These are phyloP conservation scores for Glycine soja DNA, from an alignment of 306 rosid genomes.

Conservation along the genomic window DNA sequence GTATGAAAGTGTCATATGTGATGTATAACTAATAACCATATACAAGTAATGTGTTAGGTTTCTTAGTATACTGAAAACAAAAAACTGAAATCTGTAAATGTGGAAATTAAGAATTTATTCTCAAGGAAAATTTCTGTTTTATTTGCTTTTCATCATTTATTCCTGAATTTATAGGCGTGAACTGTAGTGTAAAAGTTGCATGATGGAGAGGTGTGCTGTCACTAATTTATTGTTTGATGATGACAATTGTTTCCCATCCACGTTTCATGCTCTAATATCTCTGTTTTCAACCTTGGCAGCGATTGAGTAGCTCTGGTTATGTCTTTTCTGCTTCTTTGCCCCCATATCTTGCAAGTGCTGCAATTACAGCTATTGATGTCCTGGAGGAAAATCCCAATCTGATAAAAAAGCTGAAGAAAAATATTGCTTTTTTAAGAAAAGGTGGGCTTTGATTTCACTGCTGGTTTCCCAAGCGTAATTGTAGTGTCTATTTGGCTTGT, in stretches of 20 bases:
- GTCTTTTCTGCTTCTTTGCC: constrained; percentile 99
- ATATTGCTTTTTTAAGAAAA: constrained; percentile 68
- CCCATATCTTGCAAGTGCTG: constrained; percentile 96
- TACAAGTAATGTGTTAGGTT: constrained; percentile 14
- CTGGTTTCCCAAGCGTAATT: constrained; percentile 2
- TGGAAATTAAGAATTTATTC: constrained; percentile 30
- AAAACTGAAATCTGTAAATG: neutral
- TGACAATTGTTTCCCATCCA: constrained; percentile 27
- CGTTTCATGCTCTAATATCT: constrained; percentile 46
- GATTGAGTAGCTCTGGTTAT: constrained; percentile 95
- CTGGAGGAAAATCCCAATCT: constrained; percentile 84
- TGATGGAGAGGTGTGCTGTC: constrained; percentile 36
- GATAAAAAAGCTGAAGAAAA: constrained; percentile 72
- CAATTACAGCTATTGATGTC: constrained; percentile 85
- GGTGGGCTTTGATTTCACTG: constrained; percentile 62
- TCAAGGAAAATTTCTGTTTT: neutral
- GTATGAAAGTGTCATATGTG: constrained; percentile 58
- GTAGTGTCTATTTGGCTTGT: constrained; percentile 35
- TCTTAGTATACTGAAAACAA: constrained; percentile 13
- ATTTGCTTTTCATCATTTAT: constrained; percentile 20
- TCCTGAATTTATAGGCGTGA: neutral
- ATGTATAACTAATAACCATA: constrained; percentile 30
- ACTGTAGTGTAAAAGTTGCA: constrained; percentile 3
- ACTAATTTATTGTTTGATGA: constrained; percentile 34
- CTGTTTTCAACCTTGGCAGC: constrained; percentile 62